Evolutionary conservation across 768 basidiomycete species (phyloP).

Genomic region (Termitomyces sp.): DNA sequence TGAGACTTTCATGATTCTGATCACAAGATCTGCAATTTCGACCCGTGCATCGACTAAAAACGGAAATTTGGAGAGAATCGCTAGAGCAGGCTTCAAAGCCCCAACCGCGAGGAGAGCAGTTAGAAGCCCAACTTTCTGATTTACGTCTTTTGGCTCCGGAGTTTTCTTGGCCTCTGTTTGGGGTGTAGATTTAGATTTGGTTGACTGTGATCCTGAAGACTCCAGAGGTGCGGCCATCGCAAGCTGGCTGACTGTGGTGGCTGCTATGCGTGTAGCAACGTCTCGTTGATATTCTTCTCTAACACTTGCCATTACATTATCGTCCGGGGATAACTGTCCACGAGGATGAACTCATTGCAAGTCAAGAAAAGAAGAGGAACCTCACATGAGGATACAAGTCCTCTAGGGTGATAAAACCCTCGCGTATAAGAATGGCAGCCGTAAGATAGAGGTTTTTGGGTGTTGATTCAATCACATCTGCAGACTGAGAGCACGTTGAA

Average conservation of each 20-base stretch:
- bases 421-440: slow-evolving; percentile 84
- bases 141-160: slow-evolving; percentile 37
- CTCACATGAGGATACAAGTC: slow-evolving; percentile 92
- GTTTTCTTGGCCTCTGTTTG: slow-evolving; percentile 28
- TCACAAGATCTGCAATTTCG: slow-evolving; percentile 81
- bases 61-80: slow-evolving; percentile 76
- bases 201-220: slow-evolving; percentile 32
- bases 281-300: slow-evolving; percentile 61
- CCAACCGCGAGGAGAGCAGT: slow-evolving; percentile 83
- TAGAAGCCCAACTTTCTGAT: slow-evolving; percentile 80
- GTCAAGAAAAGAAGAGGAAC: slow-evolving; percentile 7
- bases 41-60: slow-evolving; percentile 80
- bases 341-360: not conserved
- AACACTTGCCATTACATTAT: slow-evolving; percentile 68
- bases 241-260: slow-evolving; percentile 68
- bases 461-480: slow-evolving; percentile 53
- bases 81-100: slow-evolving; percentile 70
- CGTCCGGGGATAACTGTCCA: slow-evolving; percentile 63
- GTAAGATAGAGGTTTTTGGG: slow-evolving; percentile 76
- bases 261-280: slow-evolving; percentile 59
- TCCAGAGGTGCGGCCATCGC: slow-evolving; percentile 84
- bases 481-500: slow-evolving; percentile 34
- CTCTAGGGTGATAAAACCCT: slow-evolving; percentile 81
- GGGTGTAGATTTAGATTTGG: slow-evolving; percentile 33
- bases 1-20: slow-evolving; percentile 69